Conservation (phyloP, 1,284 basidiomycete genomes). For the Hemileia vastatrix region DNA sequence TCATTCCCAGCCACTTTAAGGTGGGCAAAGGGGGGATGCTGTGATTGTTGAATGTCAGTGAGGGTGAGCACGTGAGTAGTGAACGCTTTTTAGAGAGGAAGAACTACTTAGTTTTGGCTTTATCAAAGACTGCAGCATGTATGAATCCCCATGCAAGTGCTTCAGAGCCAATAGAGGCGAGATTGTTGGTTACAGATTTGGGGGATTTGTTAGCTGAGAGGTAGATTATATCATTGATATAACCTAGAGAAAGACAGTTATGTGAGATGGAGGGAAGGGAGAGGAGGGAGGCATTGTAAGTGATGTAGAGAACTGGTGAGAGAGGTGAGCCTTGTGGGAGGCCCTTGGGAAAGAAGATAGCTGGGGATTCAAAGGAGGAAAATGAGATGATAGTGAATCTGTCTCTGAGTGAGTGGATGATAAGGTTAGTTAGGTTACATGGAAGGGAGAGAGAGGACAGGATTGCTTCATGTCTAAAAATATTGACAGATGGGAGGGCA, state of each 20-base stretch:
- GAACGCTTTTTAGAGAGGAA: too few relatives aligned
- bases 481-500: background rate
- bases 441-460: too few relatives aligned
- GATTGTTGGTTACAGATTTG: background rate
- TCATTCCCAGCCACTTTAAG: too few relatives aligned
- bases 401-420: background rate
- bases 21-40: too few relatives aligned
- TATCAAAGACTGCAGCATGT: background rate
- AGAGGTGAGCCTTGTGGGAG: slow-evolving; percentile 13
- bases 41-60: too few relatives aligned
- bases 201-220: background rate
- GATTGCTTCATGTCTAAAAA: background rate
- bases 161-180: background rate
- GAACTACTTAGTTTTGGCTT: slow-evolving; percentile 1
- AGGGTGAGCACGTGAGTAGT: too few relatives aligned
- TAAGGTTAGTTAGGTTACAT: background rate
- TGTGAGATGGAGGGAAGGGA: background rate
- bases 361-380: background rate
- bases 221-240: slow-evolving; percentile 3
- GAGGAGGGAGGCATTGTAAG: background rate
- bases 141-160: background rate
- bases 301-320: slow-evolving; percentile 7
- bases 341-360: background rate
- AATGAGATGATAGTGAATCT: slow-evolving; percentile 1
- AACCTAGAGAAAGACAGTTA: slow-evolving; percentile 5